Conservation (phyloP, 2,329 filamentous ascomycete species). For the Neonectria ditissima region DNA sequence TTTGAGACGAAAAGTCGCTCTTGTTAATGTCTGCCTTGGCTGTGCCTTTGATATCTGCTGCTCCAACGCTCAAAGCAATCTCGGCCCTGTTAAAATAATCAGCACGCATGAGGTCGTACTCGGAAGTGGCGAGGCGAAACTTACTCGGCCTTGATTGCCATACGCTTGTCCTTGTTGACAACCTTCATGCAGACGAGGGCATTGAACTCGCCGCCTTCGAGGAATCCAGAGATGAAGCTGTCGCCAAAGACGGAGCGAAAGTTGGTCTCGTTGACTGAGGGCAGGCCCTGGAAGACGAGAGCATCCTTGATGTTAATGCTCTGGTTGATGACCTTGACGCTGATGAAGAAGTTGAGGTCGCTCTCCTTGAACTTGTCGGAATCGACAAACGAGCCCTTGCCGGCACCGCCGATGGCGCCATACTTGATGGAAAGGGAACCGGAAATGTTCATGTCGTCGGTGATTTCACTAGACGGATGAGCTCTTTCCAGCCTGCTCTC, state of each 20-base stretch:
- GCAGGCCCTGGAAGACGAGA: background rate
- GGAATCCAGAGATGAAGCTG: slow-evolving; percentile 26
- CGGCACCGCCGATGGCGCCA: background rate
- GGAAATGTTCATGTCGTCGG: slow-evolving; percentile 19
- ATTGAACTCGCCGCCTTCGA: slow-evolving; percentile 20
- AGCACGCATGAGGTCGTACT: too few relatives aligned
- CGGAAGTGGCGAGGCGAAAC: too few relatives aligned
- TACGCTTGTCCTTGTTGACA: background rate
- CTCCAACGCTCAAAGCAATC: background rate
- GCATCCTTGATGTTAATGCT: slow-evolving; percentile 11
- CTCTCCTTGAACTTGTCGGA: slow-evolving; percentile 20
- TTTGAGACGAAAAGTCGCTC: background rate
- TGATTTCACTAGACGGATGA: slow-evolving; percentile 9
- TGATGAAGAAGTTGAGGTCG: slow-evolving; percentile 21
- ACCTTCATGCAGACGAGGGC: slow-evolving; percentile 15
- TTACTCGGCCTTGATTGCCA: background rate
- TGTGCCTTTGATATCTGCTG: background rate
- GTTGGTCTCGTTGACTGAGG: background rate
- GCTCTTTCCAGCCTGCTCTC: too few relatives aligned
- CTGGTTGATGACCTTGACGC: slow-evolving; percentile 24
- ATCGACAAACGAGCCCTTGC: slow-evolving; percentile 6
- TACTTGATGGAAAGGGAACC: slow-evolving; percentile 13
- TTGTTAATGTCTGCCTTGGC: background rate
- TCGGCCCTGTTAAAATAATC: background rate
- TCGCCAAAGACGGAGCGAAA: slow-evolving; percentile 20